phyloP scores from a whole-genome alignment of 371 early-diverging fungal genomes.

The Thermomucor indicae-seudaticae region DNA sequence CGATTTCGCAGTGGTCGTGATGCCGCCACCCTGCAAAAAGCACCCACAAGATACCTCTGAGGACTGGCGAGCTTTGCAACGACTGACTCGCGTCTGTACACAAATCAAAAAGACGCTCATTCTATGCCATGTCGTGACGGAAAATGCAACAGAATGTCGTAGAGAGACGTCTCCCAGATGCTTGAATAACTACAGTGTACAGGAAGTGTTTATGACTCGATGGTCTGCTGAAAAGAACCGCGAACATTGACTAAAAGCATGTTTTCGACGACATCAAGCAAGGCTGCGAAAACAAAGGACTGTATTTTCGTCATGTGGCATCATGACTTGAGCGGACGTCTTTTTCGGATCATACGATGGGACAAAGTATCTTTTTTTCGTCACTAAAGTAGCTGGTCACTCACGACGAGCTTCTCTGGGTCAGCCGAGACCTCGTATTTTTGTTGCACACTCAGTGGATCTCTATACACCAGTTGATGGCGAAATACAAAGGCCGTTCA shows the following conservation, averaged over 20 bases:
- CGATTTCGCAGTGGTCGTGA: slow-evolving; percentile 30
- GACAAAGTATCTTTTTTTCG: no score
- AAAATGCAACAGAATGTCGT: not conserved
- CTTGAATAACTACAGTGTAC: slow-evolving; percentile 29
- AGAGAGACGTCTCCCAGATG: slow-evolving; percentile 3
- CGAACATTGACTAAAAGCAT: slow-evolving; percentile 24
- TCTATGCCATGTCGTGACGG: slow-evolving; percentile 43
- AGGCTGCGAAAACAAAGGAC: no score
- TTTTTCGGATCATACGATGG: no score
- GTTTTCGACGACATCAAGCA: no score
- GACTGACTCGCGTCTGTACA: slow-evolving; percentile 55
- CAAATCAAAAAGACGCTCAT: slow-evolving; percentile 62
- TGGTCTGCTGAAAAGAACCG: slow-evolving; percentile 59
- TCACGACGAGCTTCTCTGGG: no score
- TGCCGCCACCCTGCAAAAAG: slow-evolving; percentile 12
- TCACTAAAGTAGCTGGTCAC: no score
- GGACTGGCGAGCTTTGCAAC: slow-evolving; percentile 56
- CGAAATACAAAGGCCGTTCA: no score
- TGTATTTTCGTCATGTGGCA: no score
- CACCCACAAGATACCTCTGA: slow-evolving; percentile 3
- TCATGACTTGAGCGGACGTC: no score
- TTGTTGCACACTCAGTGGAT: no score
- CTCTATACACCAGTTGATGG: no score
- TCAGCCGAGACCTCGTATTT: no score
- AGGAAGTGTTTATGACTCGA: slow-evolving; percentile 49